Percentiles rank a stretch among this genome's conserved stretches.
Evolutionary conservation across 2,329 filamentous ascomycete genomes (phyloP).

Genomic region (Xylaria sp.): DNA sequence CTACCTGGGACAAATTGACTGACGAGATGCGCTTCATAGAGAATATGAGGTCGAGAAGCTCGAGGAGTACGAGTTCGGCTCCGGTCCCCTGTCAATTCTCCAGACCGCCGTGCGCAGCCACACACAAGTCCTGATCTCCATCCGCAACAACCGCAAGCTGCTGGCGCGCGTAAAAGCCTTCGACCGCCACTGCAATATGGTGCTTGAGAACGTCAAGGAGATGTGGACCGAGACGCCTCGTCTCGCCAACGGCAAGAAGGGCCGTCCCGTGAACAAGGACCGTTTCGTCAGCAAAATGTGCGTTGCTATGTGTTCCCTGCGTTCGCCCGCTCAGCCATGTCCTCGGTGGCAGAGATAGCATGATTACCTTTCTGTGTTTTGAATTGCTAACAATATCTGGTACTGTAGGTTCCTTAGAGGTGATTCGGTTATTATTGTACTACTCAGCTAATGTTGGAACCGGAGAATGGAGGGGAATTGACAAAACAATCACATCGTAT

Average conservation of each 20-base stretch:
- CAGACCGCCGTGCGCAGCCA: constrained; percentile 95
- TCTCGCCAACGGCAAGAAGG: constrained; percentile 84
- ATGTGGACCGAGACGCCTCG: constrained; percentile 98
- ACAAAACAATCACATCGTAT: constrained; percentile 9
- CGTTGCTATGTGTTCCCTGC: constrained; percentile 42
- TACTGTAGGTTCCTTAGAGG: constrained; percentile 78
- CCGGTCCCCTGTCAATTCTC: constrained; percentile 87
- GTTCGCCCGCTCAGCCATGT: background rate
- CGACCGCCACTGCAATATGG: constrained; percentile 99
- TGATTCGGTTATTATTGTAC: constrained; percentile 85
- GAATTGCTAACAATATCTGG: constrained; percentile 11
- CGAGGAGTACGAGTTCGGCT: constrained; percentile 80
- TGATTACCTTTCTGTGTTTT: background rate
- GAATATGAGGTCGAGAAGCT: constrained; percentile 64
- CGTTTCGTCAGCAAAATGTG: constrained; percentile 98
- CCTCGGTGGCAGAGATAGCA: background rate
- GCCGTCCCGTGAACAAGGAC: constrained; percentile 93
- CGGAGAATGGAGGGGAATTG: background rate
- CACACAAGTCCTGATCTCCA: constrained; percentile 94
- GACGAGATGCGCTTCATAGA: constrained; percentile 30
- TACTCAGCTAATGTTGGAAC: constrained; percentile 68
- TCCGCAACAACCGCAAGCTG: constrained; percentile 97
- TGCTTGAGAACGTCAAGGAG: constrained; percentile 95
- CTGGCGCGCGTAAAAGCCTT: constrained; percentile 98
- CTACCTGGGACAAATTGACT: background rate